Percentiles rank a stretch among this genome's conserved stretches.
Evolutionary conservation across 2,329 filamentous ascomycete species (phyloP).

Genomic region (Clonostachys rosea): DNA sequence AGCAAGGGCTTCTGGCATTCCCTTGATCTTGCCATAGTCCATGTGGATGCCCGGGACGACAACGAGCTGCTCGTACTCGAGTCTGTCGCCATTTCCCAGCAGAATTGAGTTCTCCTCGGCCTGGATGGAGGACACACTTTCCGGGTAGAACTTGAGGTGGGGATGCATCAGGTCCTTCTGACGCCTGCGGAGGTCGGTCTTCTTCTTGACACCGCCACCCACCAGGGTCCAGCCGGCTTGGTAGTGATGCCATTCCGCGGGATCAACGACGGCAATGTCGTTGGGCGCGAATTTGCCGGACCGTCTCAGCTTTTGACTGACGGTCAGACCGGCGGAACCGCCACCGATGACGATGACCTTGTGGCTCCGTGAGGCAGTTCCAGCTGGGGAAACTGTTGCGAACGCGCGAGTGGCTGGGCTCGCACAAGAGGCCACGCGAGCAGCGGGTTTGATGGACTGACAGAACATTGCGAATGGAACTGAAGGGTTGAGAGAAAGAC

Average conservation of each 20-base stretch:
- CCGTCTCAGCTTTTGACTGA: slow-evolving; percentile 64
- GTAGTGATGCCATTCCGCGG: slow-evolving; percentile 60
- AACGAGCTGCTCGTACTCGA: slow-evolving; percentile 61
- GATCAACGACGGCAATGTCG: slow-evolving; percentile 63
- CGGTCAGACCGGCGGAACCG: slow-evolving; percentile 59
- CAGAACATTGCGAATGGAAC: no score
- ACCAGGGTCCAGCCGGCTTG: slow-evolving; percentile 69
- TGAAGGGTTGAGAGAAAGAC: no score
- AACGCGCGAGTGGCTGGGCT: no score
- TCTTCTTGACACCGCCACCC: slow-evolving; percentile 60
- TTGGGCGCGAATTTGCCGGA: slow-evolving; percentile 49
- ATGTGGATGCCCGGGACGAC: slow-evolving; percentile 54
- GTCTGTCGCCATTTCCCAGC: slow-evolving; percentile 46
- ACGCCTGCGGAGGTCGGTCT: slow-evolving; percentile 49
- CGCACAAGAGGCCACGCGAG: no score
- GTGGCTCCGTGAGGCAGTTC: slow-evolving; percentile 28
- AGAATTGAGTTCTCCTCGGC: slow-evolving; percentile 54
- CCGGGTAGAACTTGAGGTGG: slow-evolving; percentile 57
- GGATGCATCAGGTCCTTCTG: slow-evolving; percentile 47
- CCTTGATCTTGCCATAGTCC: slow-evolving; percentile 45
- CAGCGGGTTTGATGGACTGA: no score
- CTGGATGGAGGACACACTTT: slow-evolving; percentile 40
- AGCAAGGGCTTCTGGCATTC: slow-evolving; percentile 50
- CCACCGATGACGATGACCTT: slow-evolving; percentile 64
- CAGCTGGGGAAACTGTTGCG: no score